A percentile compares a stretch with the other conserved stretches of the same genome.
Evolutionary conservation across 2,329 filamentous ascomycete genomes (phyloP).

Genomic region (Ophiostoma perfectum): DNA sequence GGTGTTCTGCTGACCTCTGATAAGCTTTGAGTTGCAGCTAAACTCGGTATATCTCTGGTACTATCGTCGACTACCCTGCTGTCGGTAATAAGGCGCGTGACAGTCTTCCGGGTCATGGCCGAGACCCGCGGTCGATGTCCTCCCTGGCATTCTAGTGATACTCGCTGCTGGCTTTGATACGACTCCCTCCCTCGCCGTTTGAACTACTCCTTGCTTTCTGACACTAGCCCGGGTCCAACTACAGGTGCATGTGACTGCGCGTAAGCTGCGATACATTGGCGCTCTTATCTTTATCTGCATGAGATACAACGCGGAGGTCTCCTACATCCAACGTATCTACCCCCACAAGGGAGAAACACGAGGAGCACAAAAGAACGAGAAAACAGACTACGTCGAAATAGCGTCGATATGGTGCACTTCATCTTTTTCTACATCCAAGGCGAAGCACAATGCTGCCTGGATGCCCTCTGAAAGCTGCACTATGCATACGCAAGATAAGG

Average conservation of each 20-base stretch:
- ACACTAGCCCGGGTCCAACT: neutral
- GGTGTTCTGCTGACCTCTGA: neutral
- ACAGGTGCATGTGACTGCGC: neutral
- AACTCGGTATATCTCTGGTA: neutral
- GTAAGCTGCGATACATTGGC: neutral
- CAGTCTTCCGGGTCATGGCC: neutral
- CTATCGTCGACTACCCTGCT: neutral
- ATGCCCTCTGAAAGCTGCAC: neutral
- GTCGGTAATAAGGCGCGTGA: neutral
- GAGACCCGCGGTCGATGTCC: neutral
- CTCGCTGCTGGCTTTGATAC: neutral
- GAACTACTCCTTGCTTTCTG: neutral
- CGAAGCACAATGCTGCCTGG: neutral
- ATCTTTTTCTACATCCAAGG: neutral
- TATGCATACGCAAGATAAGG: slow-evolving; percentile 3
- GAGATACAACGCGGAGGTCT: neutral
- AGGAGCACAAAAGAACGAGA: neutral
- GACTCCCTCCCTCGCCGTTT: neutral
- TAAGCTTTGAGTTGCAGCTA: neutral
- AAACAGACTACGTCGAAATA: neutral
- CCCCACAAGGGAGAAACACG: slow-evolving; percentile 1
- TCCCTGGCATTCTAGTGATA: neutral
- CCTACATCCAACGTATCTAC: neutral
- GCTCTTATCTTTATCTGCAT: neutral
- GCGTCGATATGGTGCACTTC: neutral